Evolutionary conservation across 805 yeast species (phyloP).

Genomic region (Alloascoidea hylecoeti): DNA sequence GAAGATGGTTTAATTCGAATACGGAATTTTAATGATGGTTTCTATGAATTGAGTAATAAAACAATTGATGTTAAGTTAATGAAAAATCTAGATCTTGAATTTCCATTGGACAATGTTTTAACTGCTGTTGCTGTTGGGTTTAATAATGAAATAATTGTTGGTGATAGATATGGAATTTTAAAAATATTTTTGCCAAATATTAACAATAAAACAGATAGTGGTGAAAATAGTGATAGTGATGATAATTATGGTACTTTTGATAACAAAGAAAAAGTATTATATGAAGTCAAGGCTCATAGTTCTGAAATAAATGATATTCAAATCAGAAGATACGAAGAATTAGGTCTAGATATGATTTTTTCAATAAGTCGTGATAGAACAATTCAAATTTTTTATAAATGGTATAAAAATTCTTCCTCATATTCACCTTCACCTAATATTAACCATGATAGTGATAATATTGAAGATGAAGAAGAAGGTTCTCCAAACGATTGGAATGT

Average conservation of each 20-base stretch:
- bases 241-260: conserved; percentile 8
- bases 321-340: conserved; percentile 6
- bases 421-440: too few species aligned
- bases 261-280: conserved; percentile 10
- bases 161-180: conserved; percentile 2
- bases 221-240: neutral
- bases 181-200: neutral
- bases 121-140: neutral
- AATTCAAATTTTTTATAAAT: conserved; percentile 35
- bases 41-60: neutral
- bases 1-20: neutral
- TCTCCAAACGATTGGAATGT: conserved; percentile 28
- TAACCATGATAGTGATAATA: conserved; percentile 5
- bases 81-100: neutral
- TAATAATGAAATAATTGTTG: neutral
- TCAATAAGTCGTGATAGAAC: conserved; percentile 49
- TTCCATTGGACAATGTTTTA: neutral
- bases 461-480: conserved; percentile 9
- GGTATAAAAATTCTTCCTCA: neutral
- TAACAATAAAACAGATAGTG: neutral
- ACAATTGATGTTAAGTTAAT: neutral
- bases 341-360: conserved; percentile 19
- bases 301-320: conserved; percentile 32
- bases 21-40: neutral
- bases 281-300: conserved; percentile 31